These are phyloP conservation scores for Solidago caesia DNA, from an alignment of 129 eudicot genomes.

Conservation along the genomic window DNA sequence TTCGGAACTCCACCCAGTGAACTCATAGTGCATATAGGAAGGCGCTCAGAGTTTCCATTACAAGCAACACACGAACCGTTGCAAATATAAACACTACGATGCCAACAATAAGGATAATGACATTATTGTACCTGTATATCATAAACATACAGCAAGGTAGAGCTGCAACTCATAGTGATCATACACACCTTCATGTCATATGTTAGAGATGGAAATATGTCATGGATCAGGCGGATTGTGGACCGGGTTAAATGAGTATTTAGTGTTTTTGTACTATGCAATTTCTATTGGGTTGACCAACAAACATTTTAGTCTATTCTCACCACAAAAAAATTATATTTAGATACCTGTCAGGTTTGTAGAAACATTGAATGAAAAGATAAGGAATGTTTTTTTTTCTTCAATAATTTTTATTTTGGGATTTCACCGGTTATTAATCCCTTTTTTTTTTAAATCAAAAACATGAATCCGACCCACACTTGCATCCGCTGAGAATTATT, in stretches of 20 bases:
- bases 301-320: too few relatives aligned
- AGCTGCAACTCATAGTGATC: not conserved
- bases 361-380: too few relatives aligned
- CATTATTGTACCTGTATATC: slow-evolving; percentile 61
- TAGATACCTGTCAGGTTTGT: too few relatives aligned
- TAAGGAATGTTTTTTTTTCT: too few relatives aligned
- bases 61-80: slow-evolving; percentile 86
- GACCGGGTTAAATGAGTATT: not conserved
- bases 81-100: slow-evolving; percentile 70
- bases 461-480: too few relatives aligned
- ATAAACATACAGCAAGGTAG: not conserved
- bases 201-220: not conserved
- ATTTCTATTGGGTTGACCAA: too few relatives aligned
- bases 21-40: slow-evolving; percentile 88
- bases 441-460: too few relatives aligned
- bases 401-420: too few relatives aligned
- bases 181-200: not conserved
- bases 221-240: not conserved
- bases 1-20: slow-evolving; percentile 97
- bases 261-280: not conserved
- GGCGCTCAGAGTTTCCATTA: slow-evolving; percentile 96
- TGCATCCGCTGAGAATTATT: too few relatives aligned
- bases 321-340: too few relatives aligned
- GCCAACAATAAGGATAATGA: slow-evolving; percentile 54
- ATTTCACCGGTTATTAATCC: too few relatives aligned